These are phyloP conservation scores for Pecoramyces ruminantium DNA, from an alignment of 192 early-diverging fungal species.

Conservation along the genomic window DNA sequence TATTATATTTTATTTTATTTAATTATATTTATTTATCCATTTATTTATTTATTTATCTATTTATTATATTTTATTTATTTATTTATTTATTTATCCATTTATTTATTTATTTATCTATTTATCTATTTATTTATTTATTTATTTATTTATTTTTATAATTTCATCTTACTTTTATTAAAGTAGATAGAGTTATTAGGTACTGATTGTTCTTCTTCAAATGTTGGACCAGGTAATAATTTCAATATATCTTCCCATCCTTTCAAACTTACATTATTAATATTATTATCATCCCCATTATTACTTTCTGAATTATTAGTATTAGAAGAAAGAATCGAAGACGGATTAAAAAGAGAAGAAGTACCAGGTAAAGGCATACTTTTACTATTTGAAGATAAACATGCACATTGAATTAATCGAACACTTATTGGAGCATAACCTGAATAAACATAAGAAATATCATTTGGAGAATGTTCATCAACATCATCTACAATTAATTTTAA, in stretches of 20 bases:
- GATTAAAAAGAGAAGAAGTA: slow-evolving; percentile 17
- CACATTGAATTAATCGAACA: slow-evolving; percentile 75
- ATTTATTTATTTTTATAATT: too few species aligned
- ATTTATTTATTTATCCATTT: too few species aligned
- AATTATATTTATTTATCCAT: slow-evolving; percentile 52
- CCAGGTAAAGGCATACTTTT: slow-evolving; percentile 5
- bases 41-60: slow-evolving; percentile 32
- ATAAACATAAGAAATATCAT: slow-evolving; percentile 84
- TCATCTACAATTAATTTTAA: slow-evolving; percentile 74
- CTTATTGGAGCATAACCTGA: slow-evolving; percentile 86
- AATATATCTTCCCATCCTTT: slow-evolving; percentile 76
- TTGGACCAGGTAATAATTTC: slow-evolving; percentile 54
- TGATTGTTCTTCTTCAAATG: slow-evolving; percentile 60
- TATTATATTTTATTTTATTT: slow-evolving; percentile 28
- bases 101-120: too few species aligned
- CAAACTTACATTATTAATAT: slow-evolving; percentile 50
- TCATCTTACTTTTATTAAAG: background rate
- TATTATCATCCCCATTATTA: slow-evolving; percentile 5
- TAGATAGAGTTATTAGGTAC: slow-evolving; percentile 32
- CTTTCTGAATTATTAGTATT: slow-evolving; percentile 4
- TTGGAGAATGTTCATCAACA: slow-evolving; percentile 63
- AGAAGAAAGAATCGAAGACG: slow-evolving; percentile 18
- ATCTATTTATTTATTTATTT: too few species aligned
- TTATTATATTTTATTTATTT: too few species aligned
- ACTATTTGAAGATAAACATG: slow-evolving; percentile 22